A percentile compares a stretch with the other conserved stretches of the same genome.
Evolutionary conservation across 371 early-diverging fungal species (phyloP).

Genomic region (Syncephalastrum sp.): DNA sequence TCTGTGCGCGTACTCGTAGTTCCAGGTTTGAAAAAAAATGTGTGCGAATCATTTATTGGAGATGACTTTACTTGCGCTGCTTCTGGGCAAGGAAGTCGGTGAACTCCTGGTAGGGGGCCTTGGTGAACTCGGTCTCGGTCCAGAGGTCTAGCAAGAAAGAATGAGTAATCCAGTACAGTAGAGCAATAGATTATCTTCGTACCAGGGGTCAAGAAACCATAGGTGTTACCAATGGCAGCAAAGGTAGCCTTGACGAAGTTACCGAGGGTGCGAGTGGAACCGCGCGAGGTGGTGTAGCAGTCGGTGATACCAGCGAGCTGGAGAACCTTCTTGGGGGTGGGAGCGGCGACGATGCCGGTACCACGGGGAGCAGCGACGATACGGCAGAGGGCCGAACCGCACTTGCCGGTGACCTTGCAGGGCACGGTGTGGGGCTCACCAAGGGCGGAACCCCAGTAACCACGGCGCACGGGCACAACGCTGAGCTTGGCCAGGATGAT

Average conservation of each 20-base stretch:
- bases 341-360: constrained; percentile 98
- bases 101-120: constrained; percentile 93
- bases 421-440: constrained; percentile 99
- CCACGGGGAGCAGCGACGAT: constrained; percentile 99
- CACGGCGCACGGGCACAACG: constrained; percentile 98
- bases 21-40: constrained; percentile 2
- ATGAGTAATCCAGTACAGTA: neutral
- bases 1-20: neutral
- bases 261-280: constrained; percentile 89
- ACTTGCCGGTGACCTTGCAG: constrained; percentile 98
- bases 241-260: constrained; percentile 99
- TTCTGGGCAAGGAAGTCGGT: constrained; percentile 84
- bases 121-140: constrained; percentile 86
- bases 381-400: constrained; percentile 95
- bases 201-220: constrained; percentile 94
- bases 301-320: constrained; percentile 99
- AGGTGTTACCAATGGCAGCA: constrained; percentile 97
- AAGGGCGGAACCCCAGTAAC: constrained; percentile 98
- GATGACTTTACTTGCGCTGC: constrained; percentile 41
- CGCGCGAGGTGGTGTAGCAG: constrained; percentile 96
- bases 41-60: neutral
- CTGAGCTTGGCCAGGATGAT: constrained; percentile 98
- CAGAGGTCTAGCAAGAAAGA: constrained; percentile 69
- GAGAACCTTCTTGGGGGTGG: constrained; percentile 97
- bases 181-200: neutral